Percentiles rank a stretch among this genome's conserved stretches.
Evolutionary conservation across 2,329 filamentous ascomycete genomes (phyloP).

Genomic region (Dactylellina drechsleri): DNA sequence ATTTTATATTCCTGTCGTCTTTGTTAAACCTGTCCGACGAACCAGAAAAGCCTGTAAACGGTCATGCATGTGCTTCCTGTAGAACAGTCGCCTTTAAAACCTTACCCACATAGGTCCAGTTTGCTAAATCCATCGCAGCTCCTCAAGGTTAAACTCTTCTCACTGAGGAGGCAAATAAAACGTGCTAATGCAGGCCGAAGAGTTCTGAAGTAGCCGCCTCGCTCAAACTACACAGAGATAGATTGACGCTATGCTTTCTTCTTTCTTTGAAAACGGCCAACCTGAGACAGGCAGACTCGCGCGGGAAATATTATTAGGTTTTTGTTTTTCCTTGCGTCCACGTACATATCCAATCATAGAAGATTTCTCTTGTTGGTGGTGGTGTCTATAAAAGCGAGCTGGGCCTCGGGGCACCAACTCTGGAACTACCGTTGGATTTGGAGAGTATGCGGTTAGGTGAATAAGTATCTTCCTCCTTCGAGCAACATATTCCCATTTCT

Average conservation of each 20-base stretch:
- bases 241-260: slow-evolving; percentile 8
- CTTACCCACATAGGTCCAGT: slow-evolving; percentile 23
- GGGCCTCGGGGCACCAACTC: too few species aligned
- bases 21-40: too few species aligned
- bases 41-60: slow-evolving; percentile 2
- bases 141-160: neutral
- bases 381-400: too few species aligned
- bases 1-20: too few species aligned
- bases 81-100: neutral
- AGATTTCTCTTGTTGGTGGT: too few species aligned
- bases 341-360: too few species aligned
- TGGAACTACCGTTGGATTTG: too few species aligned
- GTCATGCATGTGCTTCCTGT: slow-evolving; percentile 1
- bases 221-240: neutral
- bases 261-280: slow-evolving; percentile 8
- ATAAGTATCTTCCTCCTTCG: too few species aligned
- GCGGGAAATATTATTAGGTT: slow-evolving; percentile 26
- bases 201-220: slow-evolving; percentile 10
- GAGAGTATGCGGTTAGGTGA: too few species aligned
- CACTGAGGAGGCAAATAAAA: slow-evolving; percentile 23
- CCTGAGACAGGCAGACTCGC: slow-evolving; percentile 43
- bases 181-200: slow-evolving; percentile 12
- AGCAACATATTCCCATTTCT: too few species aligned
- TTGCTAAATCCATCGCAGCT: neutral
- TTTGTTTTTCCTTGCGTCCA: too few species aligned